A percentile compares a stretch with the other conserved stretches of the same genome.
phyloP scores from a whole-genome alignment of 768 basidiomycete genomes.

The Trametes punicea region DNA sequence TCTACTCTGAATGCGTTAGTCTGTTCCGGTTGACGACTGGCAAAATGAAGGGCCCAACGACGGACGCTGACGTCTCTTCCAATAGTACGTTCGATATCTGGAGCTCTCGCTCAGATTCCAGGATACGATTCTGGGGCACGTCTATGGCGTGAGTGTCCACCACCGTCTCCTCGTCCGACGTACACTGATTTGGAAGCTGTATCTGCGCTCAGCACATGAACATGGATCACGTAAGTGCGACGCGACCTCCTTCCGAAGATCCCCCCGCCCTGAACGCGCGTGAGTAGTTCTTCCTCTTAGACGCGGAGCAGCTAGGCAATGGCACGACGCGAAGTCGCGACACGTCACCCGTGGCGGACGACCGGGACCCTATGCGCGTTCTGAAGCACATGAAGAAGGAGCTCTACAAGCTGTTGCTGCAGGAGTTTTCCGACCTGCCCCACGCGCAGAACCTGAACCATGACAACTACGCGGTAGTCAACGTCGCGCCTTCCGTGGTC shows the following conservation, averaged over 20 bases:
- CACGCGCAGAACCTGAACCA: constrained; percentile 50
- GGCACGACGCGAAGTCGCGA: constrained; percentile 10
- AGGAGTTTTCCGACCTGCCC: constrained; percentile 65
- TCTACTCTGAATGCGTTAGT: constrained; percentile 83
- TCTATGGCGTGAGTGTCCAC: constrained; percentile 65
- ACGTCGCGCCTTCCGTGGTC: constrained; percentile 78
- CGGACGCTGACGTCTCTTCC: constrained; percentile 18
- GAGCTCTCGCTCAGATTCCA: constrained; percentile 80
- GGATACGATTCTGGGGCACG: constrained; percentile 83
- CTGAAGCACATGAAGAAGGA: constrained; percentile 29
- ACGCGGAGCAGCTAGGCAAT: constrained; percentile 29
- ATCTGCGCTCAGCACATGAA: constrained; percentile 65
- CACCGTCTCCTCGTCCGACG: constrained; percentile 14
- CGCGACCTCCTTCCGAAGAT: constrained; percentile 6
- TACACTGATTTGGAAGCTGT: constrained; percentile 27
- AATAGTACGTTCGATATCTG: constrained; percentile 60
- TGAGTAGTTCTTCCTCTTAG: constrained; percentile 34
- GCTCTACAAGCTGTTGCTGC: constrained; percentile 55
- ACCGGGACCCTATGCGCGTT: neutral
- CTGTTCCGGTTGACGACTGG: constrained; percentile 9
- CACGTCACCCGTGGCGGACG: constrained; percentile 6
- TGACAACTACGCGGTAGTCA: constrained; percentile 71
- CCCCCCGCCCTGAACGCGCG: neutral
- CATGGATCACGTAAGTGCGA: constrained; percentile 59
- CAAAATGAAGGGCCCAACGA: neutral